A percentile compares a stretch with the other conserved stretches of the same genome.
Conservation (phyloP, 2,329 filamentous ascomycete species). For the Laburnicola sp. region DNA sequence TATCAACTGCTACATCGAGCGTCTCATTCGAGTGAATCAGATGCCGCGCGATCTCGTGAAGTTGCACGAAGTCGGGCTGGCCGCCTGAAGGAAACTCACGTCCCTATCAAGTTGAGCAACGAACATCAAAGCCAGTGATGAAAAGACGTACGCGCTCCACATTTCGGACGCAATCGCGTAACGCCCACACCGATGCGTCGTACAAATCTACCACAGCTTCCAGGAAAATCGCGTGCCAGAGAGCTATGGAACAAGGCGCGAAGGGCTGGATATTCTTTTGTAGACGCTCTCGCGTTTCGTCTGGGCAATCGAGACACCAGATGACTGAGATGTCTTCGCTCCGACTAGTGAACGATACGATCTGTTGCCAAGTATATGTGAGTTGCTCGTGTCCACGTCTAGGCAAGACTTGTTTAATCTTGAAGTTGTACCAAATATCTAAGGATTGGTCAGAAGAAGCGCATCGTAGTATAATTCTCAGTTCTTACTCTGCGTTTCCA, state of each 20-base stretch:
- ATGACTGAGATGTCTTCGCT: neutral
- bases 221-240: neutral
- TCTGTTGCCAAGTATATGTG: neutral
- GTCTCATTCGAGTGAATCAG: slow-evolving; percentile 12
- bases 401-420: slow-evolving; percentile 1
- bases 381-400: neutral
- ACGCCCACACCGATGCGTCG: slow-evolving; percentile 10
- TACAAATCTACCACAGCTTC: slow-evolving; percentile 9
- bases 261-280: neutral
- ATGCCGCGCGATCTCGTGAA: slow-evolving; percentile 9
- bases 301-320: slow-evolving; percentile 1
- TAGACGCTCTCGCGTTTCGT: neutral
- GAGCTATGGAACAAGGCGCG: neutral
- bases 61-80: slow-evolving; percentile 3
- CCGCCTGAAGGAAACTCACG: neutral
- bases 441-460: neutral
- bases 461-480: neutral
- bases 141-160: slow-evolving; percentile 4
- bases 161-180: slow-evolving; percentile 10
- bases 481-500: neutral
- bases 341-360: neutral
- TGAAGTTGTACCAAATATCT: slow-evolving; percentile 4
- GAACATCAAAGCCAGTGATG: too few relatives aligned
- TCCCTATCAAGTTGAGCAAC: too few relatives aligned
- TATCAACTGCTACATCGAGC: slow-evolving; percentile 11